Evolutionary conservation across 2,329 filamentous ascomycete species (phyloP).

Genomic region (Clonostachys chloroleuca): DNA sequence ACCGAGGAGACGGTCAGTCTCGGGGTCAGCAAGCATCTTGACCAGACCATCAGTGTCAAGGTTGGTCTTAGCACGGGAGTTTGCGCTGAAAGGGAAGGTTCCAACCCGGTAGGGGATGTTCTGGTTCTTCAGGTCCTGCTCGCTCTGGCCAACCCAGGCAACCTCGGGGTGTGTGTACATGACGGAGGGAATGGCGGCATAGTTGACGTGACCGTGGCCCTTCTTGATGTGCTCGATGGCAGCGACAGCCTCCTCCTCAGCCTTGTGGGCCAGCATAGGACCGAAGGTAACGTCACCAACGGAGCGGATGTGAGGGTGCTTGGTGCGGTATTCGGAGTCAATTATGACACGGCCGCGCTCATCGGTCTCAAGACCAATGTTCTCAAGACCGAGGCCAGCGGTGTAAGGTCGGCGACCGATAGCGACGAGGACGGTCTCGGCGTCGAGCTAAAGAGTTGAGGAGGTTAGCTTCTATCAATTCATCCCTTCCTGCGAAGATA

Average conservation of each 20-base stretch:
- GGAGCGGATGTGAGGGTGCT: conserved; percentile 93
- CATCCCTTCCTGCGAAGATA: not conserved
- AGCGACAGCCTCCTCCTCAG: conserved; percentile 94
- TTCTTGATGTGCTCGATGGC: conserved; percentile 97
- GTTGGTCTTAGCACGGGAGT: conserved; percentile 98
- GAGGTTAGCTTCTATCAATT: no score
- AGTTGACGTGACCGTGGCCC: conserved; percentile 98
- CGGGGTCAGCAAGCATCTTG: conserved; percentile 93
- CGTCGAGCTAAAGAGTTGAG: conserved; percentile 61
- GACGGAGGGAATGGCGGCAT: conserved; percentile 93
- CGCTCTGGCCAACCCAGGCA: conserved; percentile 96
- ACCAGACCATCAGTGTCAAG: conserved; percentile 92
- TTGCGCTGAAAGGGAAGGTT: conserved; percentile 95
- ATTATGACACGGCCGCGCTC: conserved; percentile 94
- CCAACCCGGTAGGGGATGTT: conserved; percentile 91
- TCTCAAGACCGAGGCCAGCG: conserved; percentile 84
- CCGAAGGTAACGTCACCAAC: conserved; percentile 96
- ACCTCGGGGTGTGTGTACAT: conserved; percentile 99
- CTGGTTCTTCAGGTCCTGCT: conserved; percentile 88
- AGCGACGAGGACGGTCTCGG: conserved; percentile 92
- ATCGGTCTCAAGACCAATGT: conserved; percentile 86
- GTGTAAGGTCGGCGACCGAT: conserved; percentile 97
- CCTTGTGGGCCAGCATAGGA: conserved; percentile 99
- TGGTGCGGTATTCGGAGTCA: conserved; percentile 98
- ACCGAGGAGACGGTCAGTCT: conserved; percentile 93